Evolutionary conservation across 805 yeast genomes (phyloP), one percentile per base, ranked within the genome.

Genomic region (Hanseniaspora opuntiae): DNA sequence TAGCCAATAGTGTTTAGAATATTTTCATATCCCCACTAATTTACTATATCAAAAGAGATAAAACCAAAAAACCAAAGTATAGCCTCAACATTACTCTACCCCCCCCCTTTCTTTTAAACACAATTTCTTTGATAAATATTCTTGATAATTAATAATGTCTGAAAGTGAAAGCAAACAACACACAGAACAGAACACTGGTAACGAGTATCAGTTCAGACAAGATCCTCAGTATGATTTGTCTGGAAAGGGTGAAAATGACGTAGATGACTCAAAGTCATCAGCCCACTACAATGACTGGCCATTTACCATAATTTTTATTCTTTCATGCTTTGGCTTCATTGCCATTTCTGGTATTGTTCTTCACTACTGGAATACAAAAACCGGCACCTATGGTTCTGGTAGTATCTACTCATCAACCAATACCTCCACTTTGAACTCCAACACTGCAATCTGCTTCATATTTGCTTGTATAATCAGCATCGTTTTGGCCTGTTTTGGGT

Each of bases 311-410:
- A 73, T 86, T 57, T 70, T 74, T 47, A 51, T 67, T 9, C 62
- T 75, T 4, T 68, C 77, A 4, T 70, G 79, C 3, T 76, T 71
- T 17, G 95, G 89, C 0, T 86, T 86, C 62, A 65, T 79, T 28
- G 86, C 79, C 0, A 71, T 88, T 39, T 82, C 95, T 0, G 82
- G 75, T 7, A 73, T 86, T 48, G 77, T 86, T 1, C 66, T 88
- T 56, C 72, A 78, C 57, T 82, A 84, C 9, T 83, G 85, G 69
- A 71, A 76, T 3, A 59, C 68, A 19, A 77, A 79, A 3, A 75
- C 76, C 76, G 14, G 24, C 25, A 20, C 12, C 3, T 70, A 69
- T 53, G 77, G 77, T 55, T 90, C 89, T 6, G 67, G 77, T 24
- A 78, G 83, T 4, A 82, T 84, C 56, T 84, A 86, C 64, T 65